Base-by-base conservation (phyloP, 2,329 filamentous ascomycete genomes). In the Aspergillus neotritici region DNA sequence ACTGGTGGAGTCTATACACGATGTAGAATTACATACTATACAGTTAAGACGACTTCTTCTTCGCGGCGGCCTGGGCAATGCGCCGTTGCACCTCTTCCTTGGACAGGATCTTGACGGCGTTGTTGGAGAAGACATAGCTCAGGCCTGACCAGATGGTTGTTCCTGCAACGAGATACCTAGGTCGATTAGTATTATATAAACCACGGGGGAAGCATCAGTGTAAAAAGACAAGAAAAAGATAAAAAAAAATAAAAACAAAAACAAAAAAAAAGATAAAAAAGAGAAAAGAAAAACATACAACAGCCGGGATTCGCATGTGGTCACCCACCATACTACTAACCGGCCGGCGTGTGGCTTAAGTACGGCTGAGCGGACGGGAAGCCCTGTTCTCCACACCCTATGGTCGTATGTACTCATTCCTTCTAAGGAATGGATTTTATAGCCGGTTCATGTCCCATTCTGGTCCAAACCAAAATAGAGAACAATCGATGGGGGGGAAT, bases 81-180 rank as follows among this genome's bases (percentile, higher is more conserved):
- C 61, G 61, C 45, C 59, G 61, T 40, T 68, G 63, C 13, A 67
- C 54, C 40, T 71, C 67, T 37, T 69, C 58, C 33, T 72, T 68
- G 11, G 64, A 70, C 33, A 97, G 64, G 43, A 97, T 96, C 65
- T 85, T 94, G 28, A 97, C 90, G 0, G 89, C 91, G 56, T 94
- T 85, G 64, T 93, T 95, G 53, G 82, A 87, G 63, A 84, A 94
- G 5, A 94, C 76, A 63, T 98, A 98, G 65, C 90, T 95, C 11
- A 90, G 75, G 6, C 93, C 93, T 50, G 89, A 96, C 87, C 90
- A 97, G 5, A 94, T 68, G 0, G 93, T 98, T 4, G 93, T 98
- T 0, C 76, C 79, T 1, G 89, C 90, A 3, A 98, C 91, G 11
- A 94, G 67, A 55, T 87, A 91, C 60, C 87, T 91, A 36, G 63